Conservation (phyloP, 2,329 filamentous ascomycete genomes). For the Neoarthrinium moseri region DNA sequence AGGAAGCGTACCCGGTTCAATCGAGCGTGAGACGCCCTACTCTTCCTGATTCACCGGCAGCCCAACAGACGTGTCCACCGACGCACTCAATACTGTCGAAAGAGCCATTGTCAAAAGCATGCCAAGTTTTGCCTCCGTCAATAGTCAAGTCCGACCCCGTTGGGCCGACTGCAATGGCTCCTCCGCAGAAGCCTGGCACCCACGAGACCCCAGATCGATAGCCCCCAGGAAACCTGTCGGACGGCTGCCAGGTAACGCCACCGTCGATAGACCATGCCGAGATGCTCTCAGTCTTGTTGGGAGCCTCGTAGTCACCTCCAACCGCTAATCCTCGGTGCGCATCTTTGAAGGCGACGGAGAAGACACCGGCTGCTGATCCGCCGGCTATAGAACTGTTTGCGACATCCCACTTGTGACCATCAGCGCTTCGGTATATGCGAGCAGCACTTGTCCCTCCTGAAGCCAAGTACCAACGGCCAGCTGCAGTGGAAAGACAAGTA, state of each 20-base stretch:
- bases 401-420: slow-evolving; percentile 26
- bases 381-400: slow-evolving; percentile 23
- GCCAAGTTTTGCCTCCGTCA: slow-evolving; percentile 28
- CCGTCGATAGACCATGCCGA: slow-evolving; percentile 30
- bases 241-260: slow-evolving; percentile 24
- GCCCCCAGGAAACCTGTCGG: slow-evolving; percentile 24
- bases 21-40: slow-evolving; percentile 19
- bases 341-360: slow-evolving; percentile 30
- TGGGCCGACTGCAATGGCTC: slow-evolving; percentile 30
- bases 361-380: slow-evolving; percentile 26
- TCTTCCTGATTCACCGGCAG: slow-evolving; percentile 26
- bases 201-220: slow-evolving; percentile 31
- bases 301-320: slow-evolving; percentile 28
- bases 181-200: slow-evolving; percentile 20
- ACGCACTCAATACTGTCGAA: slow-evolving; percentile 32
- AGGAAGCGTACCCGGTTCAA: no score
- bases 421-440: slow-evolving; percentile 24
- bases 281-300: slow-evolving; percentile 17
- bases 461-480: slow-evolving; percentile 27
- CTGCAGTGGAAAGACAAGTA: slow-evolving; percentile 27
- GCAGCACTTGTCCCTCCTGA: slow-evolving; percentile 27
- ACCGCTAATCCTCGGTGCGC: slow-evolving; percentile 24
- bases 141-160: slow-evolving; percentile 29
- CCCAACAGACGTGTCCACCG: slow-evolving; percentile 25
- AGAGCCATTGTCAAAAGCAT: slow-evolving; percentile 25